Conservation (phyloP, 768 basidiomycete species). For the Suillus subluteus region DNA sequence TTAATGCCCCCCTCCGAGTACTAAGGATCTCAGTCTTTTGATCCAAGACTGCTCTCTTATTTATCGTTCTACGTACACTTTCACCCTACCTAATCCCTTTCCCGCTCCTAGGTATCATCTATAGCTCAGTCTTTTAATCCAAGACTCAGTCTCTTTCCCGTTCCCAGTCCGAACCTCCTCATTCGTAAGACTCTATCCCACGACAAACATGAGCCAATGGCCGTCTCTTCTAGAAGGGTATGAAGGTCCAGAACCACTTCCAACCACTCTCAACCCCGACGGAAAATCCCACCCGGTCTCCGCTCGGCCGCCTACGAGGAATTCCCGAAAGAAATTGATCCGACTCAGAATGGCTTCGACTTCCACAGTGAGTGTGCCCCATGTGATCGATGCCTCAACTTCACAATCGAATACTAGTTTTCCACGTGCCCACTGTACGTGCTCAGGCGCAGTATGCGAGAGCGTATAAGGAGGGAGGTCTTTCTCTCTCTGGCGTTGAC, state of each 20-base stretch:
- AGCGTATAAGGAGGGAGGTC: slow-evolving; percentile 53
- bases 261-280: slow-evolving; percentile 50
- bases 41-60: no score
- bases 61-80: no score
- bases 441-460: slow-evolving; percentile 50
- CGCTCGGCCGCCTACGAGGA: slow-evolving; percentile 54
- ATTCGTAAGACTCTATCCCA: background rate
- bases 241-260: slow-evolving; percentile 45
- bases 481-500: background rate
- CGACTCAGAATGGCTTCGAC: slow-evolving; percentile 65
- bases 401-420: slow-evolving; percentile 45
- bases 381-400: background rate
- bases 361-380: slow-evolving; percentile 60
- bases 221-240: slow-evolving; percentile 43
- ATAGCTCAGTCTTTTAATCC: no score
- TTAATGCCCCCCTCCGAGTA: no score
- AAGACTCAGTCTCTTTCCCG: no score
- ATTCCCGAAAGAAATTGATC: slow-evolving; percentile 58
- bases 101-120: no score
- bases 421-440: slow-evolving; percentile 56
- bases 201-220: slow-evolving; percentile 3
- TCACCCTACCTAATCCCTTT: no score
- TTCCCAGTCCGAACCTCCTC: no score
- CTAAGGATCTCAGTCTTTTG: no score
- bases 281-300: slow-evolving; percentile 53